phyloP scores from a whole-genome alignment of 2,329 filamentous ascomycete genomes.

The Niveomyces coronatus region DNA sequence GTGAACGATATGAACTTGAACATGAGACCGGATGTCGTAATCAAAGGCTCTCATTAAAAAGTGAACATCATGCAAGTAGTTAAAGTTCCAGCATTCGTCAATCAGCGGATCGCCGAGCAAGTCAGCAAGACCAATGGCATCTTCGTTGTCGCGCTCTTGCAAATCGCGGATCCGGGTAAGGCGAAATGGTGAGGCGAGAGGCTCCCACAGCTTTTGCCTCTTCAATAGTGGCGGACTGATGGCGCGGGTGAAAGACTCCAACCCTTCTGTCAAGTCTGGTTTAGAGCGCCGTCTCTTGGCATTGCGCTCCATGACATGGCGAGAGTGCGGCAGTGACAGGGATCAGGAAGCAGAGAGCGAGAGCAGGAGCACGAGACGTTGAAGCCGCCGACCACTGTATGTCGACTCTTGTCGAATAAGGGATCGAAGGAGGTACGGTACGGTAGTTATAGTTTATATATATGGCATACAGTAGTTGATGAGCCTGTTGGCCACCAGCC shows the following conservation, averaged over 20 bases:
- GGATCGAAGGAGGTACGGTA: not conserved
- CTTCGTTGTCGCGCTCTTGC: slow-evolving; percentile 47
- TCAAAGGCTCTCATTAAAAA: slow-evolving; percentile 48
- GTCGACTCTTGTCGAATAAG: not conserved
- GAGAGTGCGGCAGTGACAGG: too few relatives aligned
- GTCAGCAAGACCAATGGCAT: slow-evolving; percentile 54
- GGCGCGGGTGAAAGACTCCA: slow-evolving; percentile 23
- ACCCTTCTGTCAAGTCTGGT: slow-evolving; percentile 6
- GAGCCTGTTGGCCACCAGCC: not conserved
- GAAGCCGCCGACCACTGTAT: too few relatives aligned
- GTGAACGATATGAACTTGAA: slow-evolving; percentile 47
- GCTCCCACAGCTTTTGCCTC: slow-evolving; percentile 14
- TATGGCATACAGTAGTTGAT: not conserved
- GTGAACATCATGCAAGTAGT: slow-evolving; percentile 51
- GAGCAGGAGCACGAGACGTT: too few relatives aligned
- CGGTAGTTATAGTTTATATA: not conserved
- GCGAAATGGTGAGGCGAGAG: slow-evolving; percentile 54
- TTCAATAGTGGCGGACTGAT: slow-evolving; percentile 37
- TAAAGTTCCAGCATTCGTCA: slow-evolving; percentile 61
- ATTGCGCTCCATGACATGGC: not conserved
- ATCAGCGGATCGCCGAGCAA: slow-evolving; percentile 68
- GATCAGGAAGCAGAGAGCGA: too few relatives aligned
- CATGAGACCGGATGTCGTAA: slow-evolving; percentile 34
- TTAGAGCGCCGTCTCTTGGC: slow-evolving; percentile 3
- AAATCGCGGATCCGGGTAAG: slow-evolving; percentile 61